These are phyloP conservation scores for Leonotis leonurus DNA, from an alignment of 257 asterid genomes.

Conservation along the genomic window DNA sequence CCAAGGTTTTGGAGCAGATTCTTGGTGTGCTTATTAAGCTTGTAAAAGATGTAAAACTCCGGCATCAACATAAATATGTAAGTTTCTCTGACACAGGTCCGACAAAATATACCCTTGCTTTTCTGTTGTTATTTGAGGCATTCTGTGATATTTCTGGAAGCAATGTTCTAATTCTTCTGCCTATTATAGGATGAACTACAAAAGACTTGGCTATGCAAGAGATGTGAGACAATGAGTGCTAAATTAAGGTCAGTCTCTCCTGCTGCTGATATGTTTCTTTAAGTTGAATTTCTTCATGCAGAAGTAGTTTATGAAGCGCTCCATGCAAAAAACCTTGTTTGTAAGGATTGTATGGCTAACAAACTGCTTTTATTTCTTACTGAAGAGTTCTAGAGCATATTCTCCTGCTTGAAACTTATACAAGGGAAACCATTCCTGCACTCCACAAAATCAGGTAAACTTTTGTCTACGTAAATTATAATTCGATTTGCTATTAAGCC, in stretches of 20 bases:
- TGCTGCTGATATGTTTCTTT: constrained; percentile 18
- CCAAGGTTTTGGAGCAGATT: constrained; percentile 95
- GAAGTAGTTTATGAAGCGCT: constrained; percentile 2
- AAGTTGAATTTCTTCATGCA: constrained; percentile 6
- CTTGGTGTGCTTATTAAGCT: constrained; percentile 96
- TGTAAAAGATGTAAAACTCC: constrained; percentile 90
- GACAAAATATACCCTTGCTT: background rate
- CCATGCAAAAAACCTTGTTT: background rate
- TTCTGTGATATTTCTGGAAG: constrained; percentile 4
- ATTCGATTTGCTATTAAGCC: background rate
- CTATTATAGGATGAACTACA: constrained; percentile 78
- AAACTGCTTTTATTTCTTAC: constrained; percentile 19
- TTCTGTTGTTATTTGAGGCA: background rate
- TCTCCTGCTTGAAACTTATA: constrained; percentile 89
- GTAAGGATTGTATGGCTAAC: constrained; percentile 19
- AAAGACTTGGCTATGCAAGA: constrained; percentile 92
- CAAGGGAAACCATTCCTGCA: constrained; percentile 86
- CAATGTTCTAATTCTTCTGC: constrained; percentile 1
- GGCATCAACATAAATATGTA: constrained; percentile 95
- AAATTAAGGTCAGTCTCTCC: constrained; percentile 67
- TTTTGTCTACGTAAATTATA: background rate
- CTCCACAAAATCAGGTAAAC: constrained; percentile 85
- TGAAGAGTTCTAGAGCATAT: constrained; percentile 84
- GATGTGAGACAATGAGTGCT: constrained; percentile 99
- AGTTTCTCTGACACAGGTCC: constrained; percentile 22